phyloP scores from a whole-genome alignment of 2,329 filamentous ascomycete genomes.

The Neoscytalidium dimidiatum region DNA sequence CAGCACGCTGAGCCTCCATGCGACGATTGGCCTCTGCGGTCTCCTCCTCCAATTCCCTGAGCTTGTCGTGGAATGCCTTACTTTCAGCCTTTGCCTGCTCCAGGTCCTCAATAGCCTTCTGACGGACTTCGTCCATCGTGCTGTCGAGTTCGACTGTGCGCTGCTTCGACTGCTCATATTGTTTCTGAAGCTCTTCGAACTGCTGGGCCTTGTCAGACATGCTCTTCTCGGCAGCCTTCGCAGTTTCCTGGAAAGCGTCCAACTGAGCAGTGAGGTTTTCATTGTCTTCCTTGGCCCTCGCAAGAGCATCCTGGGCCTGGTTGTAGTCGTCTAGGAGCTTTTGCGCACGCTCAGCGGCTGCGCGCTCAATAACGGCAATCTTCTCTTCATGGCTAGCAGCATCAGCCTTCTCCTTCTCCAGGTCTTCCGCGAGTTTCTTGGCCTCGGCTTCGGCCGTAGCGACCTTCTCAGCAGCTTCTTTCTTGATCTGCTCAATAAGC shows the following conservation, averaged over 20 bases:
- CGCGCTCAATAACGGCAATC: conserved; percentile 10
- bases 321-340: conserved; percentile 10
- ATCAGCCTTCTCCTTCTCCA: conserved; percentile 4
- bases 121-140: conserved; percentile 10
- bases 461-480: conserved; percentile 14
- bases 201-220: conserved; percentile 8
- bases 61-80: conserved; percentile 16
- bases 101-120: conserved; percentile 10
- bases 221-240: conserved; percentile 8
- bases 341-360: conserved; percentile 4
- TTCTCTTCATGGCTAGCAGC: background rate
- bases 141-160: background rate
- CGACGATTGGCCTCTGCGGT: conserved; percentile 9
- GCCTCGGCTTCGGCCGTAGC: conserved; percentile 13
- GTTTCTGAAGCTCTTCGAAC: conserved; percentile 11
- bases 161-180: conserved; percentile 13
- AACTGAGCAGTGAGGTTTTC: conserved; percentile 1
- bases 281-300: conserved; percentile 4
- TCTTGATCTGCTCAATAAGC: conserved; percentile 8
- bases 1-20: conserved; percentile 12
- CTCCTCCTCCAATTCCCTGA: conserved; percentile 13
- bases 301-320: background rate
- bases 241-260: conserved; percentile 13
- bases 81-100: conserved; percentile 16
- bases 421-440: background rate